A percentile compares a stretch with the other conserved stretches of the same genome.
Conservation (phyloP, 2,329 filamentous ascomycete genomes). For the Pseudofabraea citricarpa region DNA sequence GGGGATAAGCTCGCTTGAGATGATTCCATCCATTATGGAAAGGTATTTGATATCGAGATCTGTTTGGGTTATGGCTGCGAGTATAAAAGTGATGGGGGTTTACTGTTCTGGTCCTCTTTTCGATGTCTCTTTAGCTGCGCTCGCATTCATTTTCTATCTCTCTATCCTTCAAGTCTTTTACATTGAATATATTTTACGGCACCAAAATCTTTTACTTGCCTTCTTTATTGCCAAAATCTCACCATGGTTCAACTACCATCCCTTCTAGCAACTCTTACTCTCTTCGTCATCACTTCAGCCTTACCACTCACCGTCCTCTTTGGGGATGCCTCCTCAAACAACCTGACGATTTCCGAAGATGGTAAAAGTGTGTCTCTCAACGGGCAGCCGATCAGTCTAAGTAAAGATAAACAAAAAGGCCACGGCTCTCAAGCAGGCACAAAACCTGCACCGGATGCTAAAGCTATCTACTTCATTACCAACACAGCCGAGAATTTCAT, state of each 20-base stretch:
- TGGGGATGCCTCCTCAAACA: constrained; percentile 8
- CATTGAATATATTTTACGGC: neutral
- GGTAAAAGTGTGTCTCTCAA: constrained; percentile 8
- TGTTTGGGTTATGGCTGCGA: no score
- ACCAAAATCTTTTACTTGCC: neutral
- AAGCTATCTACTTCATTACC: constrained; percentile 51
- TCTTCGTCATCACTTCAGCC: constrained; percentile 2
- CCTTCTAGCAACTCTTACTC: constrained; percentile 1
- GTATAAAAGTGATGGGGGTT: no score
- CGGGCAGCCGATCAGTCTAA: constrained; percentile 8
- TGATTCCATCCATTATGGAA: no score
- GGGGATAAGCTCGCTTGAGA: no score
- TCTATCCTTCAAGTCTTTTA: no score
- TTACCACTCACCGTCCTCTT: constrained; percentile 5
- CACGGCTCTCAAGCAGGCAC: neutral
- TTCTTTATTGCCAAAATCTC: neutral
- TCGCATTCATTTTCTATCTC: no score
- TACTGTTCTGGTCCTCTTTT: no score
- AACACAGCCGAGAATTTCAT: constrained; percentile 46
- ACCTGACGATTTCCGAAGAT: constrained; percentile 11
- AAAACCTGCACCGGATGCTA: constrained; percentile 8
- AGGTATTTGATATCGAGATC: no score
- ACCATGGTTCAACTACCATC: constrained; percentile 6
- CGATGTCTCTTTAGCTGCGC: no score
- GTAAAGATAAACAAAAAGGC: constrained; percentile 4